Evolutionary conservation across 352 stramenopile genomes (phyloP), one percentile per base, ranked within the genome.

Genomic region (Pythium diclinum): DNA sequence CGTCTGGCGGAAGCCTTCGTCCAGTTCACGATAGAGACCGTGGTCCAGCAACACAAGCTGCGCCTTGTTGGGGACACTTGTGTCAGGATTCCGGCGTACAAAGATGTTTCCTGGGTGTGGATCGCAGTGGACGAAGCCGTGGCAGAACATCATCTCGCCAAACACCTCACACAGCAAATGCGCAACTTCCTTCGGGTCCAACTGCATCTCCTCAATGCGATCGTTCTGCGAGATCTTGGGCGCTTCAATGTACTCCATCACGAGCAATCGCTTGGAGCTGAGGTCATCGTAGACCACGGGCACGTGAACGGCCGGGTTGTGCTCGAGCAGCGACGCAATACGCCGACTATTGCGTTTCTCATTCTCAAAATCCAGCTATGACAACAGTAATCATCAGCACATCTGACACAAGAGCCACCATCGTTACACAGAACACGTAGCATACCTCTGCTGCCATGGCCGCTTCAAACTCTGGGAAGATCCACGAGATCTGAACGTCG

Each of bases 31-130:
- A 61, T 99, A 99, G 4, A 99, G 75, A 19, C 97, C 97, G 71
- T 99, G 97, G 77, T 99, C 97, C 2, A 99, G 82, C 11, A 99
- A 75, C 42, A 99, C 96, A 28, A 99, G 79, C 78, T 99, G 87
- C 16, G 93, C 82, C 62, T 91, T 91, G 17, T 46, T 61, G 23
- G 72, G 64, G 1, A 56, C 74, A 4, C 57, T 62, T 14, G 69
- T 71, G 21, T 89, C 73, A 9, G 81, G 78, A 46, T 92, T 88
- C 17, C 34, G 59, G 3, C 89, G 76, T 10, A 97, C 81, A 48
- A 98, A 92, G 10, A 98, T 82, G 74, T 99, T 99, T 21, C 93
- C 96, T 23, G 95, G 83, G 72, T 99, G 97, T 21, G 97, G 97
- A 68, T 99, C 97, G 66, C 92, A 98, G 75, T 99, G 96, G 19